These are phyloP conservation scores for Hanseniaspora pseudoguilliermondii DNA, from an alignment of 805 yeast genomes.

Conservation along the genomic window DNA sequence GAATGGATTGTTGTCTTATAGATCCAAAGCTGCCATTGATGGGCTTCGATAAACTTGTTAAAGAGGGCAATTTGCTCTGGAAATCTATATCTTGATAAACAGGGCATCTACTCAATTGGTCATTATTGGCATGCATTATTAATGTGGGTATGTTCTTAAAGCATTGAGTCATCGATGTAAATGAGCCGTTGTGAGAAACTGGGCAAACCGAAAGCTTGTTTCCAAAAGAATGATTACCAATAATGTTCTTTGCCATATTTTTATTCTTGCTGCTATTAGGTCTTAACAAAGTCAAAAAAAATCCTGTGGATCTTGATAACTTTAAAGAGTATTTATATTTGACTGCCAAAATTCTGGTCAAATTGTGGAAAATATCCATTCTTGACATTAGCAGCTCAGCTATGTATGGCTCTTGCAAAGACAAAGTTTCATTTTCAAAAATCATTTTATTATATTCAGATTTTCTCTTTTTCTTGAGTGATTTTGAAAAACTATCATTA, in stretches of 20 bases:
- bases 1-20: background rate
- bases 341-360: conserved; percentile 37
- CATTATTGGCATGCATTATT: conserved; percentile 24
- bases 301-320: conserved; percentile 43
- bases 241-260: background rate
- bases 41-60: background rate
- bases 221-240: background rate
- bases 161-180: conserved; percentile 21
- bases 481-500: conserved; percentile 12
- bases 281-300: conserved; percentile 30
- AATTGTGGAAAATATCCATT: conserved; percentile 31
- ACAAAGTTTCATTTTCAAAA: conserved; percentile 18
- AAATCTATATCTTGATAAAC: conserved; percentile 29
- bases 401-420: conserved; percentile 20
- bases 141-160: conserved; percentile 26
- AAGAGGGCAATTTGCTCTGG: conserved; percentile 16
- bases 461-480: conserved; percentile 15
- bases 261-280: conserved; percentile 22
- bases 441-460: conserved; percentile 18
- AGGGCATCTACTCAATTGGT: conserved; percentile 27
- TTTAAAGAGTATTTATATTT: conserved; percentile 60
- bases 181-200: conserved; percentile 19
- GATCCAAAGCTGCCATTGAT: background rate
- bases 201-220: conserved; percentile 11
- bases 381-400: conserved; percentile 30